Base-by-base conservation (phyloP, 1,139 yeast genomes). In the Geotrichum aggregatum region DNA sequence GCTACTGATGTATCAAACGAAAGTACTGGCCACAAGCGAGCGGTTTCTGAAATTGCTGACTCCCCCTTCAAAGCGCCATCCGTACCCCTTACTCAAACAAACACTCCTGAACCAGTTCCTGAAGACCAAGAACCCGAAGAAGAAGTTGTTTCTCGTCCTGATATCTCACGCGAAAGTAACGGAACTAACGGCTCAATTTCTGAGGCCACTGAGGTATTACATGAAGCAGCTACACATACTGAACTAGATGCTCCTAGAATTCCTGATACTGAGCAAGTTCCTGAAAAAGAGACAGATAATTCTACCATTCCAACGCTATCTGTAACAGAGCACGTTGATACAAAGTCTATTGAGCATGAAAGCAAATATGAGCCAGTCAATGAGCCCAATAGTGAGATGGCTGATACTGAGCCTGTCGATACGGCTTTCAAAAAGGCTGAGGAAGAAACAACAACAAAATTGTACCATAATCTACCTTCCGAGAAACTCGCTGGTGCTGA, bases 391-490 rank as follows among this genome's bases (percentile, higher is more conserved):
- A 58, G 52, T 14, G 59, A 49, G n/a, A 50, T 44, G 13, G 52
- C 57, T 44, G 56, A 52, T 22, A 56, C 50, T 44, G 59, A 52
- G 65, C 49, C 30, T 21, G 54, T 42, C 10, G 51, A 50, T 30
- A 59, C 58, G 42, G 52, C 44, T 4, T 46, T 54, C 30, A 58
- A 52, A 14, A 59, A 50, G 14, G 51, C 58, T 61, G 61, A 53
- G 61, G 58, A 59, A 63, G 62, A 47, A 59, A 58, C 28, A 61
- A 33, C 16, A 35, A 34, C 48, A 44, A 28, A 28, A 26, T 36
- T 54, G 44, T 18, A n/a, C 11, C n/a, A 19, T 3, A 42, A 21
- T 10, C 38, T 38, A 30, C 13, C 16, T 13, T 44, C 14, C 52
- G 60, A 47, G 42, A 54, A 47, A 50, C 53, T 28, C 3, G 31